Evolutionary conservation across 1,284 basidiomycete species (phyloP).

Genomic region (Rhodotorula mucilaginosa): DNA sequence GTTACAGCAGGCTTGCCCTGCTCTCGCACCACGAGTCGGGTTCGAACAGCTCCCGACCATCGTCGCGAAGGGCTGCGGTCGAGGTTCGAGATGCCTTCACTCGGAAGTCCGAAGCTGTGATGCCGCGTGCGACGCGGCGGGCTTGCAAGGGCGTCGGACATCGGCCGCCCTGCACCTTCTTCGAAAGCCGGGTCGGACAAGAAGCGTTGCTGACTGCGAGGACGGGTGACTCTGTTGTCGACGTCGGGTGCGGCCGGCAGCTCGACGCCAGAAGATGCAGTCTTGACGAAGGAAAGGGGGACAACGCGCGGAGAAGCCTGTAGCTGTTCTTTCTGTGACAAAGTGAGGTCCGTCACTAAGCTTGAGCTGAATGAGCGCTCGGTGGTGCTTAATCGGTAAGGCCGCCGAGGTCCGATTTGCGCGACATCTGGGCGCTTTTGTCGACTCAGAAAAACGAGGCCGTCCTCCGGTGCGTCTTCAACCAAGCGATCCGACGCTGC

Average conservation of each 20-base stretch:
- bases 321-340: conserved; percentile 15
- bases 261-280: background rate
- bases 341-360: conserved; percentile 7
- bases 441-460: conserved; percentile 8
- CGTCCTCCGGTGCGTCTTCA: background rate
- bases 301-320: background rate
- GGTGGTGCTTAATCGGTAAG: background rate
- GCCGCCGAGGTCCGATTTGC: background rate
- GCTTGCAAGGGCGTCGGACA: too few relatives aligned
- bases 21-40: conserved; percentile 75
- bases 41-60: conserved; percentile 52
- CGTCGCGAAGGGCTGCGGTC: too few relatives aligned
- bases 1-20: conserved; percentile 73
- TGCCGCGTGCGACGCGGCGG: conserved; percentile 6
- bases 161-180: too few relatives aligned
- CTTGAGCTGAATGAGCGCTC: conserved; percentile 16
- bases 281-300: background rate
- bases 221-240: background rate
- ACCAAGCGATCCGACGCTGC: too few relatives aligned
- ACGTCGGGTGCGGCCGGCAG: background rate
- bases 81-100: background rate
- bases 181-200: conserved; percentile 37
- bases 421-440: too few relatives aligned
- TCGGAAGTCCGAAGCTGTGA: conserved; percentile 12
- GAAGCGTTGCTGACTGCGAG: conserved; percentile 35